phyloP scores from a whole-genome alignment of 2,329 filamentous ascomycete genomes.

The Botrytis aclada region DNA sequence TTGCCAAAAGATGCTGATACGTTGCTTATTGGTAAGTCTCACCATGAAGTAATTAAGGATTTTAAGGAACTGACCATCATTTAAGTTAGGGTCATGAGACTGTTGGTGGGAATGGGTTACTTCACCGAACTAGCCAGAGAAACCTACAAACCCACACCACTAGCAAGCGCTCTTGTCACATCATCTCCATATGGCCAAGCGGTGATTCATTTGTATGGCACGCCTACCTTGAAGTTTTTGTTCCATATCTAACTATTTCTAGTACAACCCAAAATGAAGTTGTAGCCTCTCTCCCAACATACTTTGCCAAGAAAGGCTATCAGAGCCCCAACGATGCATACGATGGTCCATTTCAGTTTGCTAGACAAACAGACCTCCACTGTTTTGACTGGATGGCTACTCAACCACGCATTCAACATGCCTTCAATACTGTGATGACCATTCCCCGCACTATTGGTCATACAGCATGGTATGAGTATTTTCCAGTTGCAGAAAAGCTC shows the following conservation, averaged over 20 bases:
- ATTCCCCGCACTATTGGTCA: conserved; percentile 8
- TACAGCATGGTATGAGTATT: conserved; percentile 20
- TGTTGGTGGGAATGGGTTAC: conserved; percentile 17
- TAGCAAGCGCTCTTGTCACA: conserved; percentile 12
- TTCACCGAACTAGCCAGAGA: conserved; percentile 17
- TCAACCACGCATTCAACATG: conserved; percentile 20
- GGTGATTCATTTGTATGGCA: not conserved
- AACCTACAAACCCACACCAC: conserved; percentile 14
- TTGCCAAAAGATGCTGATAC: conserved; percentile 1
- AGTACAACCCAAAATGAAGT: conserved; percentile 20
- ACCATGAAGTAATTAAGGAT: too few relatives aligned
- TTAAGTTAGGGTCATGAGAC: conserved; percentile 23
- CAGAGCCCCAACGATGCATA: conserved; percentile 21
- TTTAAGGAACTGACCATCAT: not conserved
- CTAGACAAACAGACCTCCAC: conserved; percentile 20
- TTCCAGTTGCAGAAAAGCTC: conserved; percentile 17
- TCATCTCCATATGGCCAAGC: conserved; percentile 9
- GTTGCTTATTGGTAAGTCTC: conserved; percentile 2
- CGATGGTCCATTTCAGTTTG: conserved; percentile 24
- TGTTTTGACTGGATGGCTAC: conserved; percentile 23
- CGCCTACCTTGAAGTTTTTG: rapidly evolving
- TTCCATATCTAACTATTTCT: not conserved
- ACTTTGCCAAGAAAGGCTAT: conserved; percentile 20
- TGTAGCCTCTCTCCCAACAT: conserved; percentile 16
- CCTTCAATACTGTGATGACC: conserved; percentile 23